These are phyloP conservation scores for Oropetium thomaeum DNA, from an alignment of 176 grass and related monocot genomes.

Conservation along the genomic window DNA sequence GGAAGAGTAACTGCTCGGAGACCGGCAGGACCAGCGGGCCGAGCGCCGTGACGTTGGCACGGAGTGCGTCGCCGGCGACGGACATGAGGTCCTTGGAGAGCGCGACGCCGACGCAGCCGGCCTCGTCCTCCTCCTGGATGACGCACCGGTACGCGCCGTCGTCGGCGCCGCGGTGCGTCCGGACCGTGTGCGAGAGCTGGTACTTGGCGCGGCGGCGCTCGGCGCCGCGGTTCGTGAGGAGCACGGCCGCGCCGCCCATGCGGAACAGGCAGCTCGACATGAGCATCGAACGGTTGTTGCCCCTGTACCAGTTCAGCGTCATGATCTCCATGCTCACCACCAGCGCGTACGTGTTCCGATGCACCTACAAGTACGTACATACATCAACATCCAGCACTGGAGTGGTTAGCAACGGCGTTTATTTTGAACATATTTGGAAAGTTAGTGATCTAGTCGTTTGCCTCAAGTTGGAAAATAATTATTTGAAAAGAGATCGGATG, in stretches of 20 bases:
- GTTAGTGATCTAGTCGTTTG: neutral
- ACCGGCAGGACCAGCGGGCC: constrained; percentile 16
- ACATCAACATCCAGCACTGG: neutral
- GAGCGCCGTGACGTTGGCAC: neutral
- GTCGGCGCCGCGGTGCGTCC: neutral
- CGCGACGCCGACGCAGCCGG: constrained; percentile 19
- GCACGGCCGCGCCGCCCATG: constrained; percentile 28
- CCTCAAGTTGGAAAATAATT: neutral
- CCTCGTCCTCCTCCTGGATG: constrained; percentile 24
- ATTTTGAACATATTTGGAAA: neutral
- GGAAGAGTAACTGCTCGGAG: constrained; percentile 13
- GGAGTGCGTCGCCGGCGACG: constrained; percentile 35
- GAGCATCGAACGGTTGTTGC: constrained; percentile 92
- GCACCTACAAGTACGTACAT: constrained; percentile 38
- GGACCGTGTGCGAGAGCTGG: constrained; percentile 21
- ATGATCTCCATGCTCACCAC: constrained; percentile 98
- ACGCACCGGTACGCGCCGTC: constrained; percentile 16
- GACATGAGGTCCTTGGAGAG: constrained; percentile 39
- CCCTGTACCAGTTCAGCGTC: constrained; percentile 88
- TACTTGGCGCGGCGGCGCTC: constrained; percentile 4
- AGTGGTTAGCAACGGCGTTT: neutral
- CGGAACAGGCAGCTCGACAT: constrained; percentile 83
- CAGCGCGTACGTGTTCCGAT: constrained; percentile 73
- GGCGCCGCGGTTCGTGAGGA: constrained; percentile 4
- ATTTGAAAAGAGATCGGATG: neutral